phyloP scores from a whole-genome alignment of 2,329 filamentous ascomycete species.

The Herpotrichia juniperi region DNA sequence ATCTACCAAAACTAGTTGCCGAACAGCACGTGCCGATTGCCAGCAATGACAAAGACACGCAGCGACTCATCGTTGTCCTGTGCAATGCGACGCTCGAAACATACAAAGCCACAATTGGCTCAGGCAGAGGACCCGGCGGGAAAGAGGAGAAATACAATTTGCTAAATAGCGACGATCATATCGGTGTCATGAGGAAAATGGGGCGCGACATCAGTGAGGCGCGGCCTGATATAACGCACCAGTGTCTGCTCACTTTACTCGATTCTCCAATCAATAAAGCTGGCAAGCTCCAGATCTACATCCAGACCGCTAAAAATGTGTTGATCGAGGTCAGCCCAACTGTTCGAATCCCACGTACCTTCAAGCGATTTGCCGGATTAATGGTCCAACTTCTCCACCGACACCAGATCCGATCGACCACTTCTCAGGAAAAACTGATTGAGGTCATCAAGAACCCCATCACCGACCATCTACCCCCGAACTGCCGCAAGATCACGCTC shows the following conservation, averaged over 20 bases:
- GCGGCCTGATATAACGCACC: constrained; percentile 95
- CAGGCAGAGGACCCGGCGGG: constrained; percentile 65
- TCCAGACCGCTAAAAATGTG: constrained; percentile 95
- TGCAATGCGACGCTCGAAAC: constrained; percentile 98
- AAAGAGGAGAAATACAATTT: constrained; percentile 96
- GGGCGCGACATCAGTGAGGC: constrained; percentile 98
- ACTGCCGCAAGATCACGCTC: constrained; percentile 96
- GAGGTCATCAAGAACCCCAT: constrained; percentile 99
- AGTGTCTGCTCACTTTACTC: constrained; percentile 96
- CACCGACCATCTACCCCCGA: constrained; percentile 92
- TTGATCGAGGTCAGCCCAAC: constrained; percentile 98
- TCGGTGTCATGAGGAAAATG: constrained; percentile 99
- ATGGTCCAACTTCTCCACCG: constrained; percentile 98
- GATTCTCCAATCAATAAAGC: constrained; percentile 99
- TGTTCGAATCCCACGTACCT: constrained; percentile 95
- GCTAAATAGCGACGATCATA: constrained; percentile 98
- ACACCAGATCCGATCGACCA: constrained; percentile 93
- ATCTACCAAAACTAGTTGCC: constrained; percentile 88
- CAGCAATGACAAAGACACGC: constrained; percentile 84
- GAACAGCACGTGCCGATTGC: constrained; percentile 89
- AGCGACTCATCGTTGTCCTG: constrained; percentile 91
- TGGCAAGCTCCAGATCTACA: constrained; percentile 96
- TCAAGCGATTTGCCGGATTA: constrained; percentile 97
- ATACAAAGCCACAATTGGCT: constrained; percentile 85
- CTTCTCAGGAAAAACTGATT: constrained; percentile 95